A percentile compares a stretch with the other conserved stretches of the same genome.
These are phyloP conservation scores for Amborella trichopoda DNA, from an alignment of 164 flowering plant species.

Conservation along the genomic window DNA sequence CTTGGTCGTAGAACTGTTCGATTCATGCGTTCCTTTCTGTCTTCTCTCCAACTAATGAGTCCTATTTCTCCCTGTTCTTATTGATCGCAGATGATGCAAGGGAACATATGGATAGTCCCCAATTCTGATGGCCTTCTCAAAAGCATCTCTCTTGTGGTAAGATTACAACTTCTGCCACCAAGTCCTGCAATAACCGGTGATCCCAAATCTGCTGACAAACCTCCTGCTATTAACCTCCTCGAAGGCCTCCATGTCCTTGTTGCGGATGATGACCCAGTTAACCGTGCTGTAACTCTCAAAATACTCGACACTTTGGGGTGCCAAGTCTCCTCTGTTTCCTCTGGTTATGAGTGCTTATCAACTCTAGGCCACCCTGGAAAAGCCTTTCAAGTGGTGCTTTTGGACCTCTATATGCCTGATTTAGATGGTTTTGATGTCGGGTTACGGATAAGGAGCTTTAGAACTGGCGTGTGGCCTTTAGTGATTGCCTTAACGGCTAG, in stretches of 20 bases:
- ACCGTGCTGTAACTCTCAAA: slow-evolving; percentile 65
- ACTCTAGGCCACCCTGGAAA: slow-evolving; percentile 27
- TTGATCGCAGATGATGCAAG: slow-evolving; percentile 79
- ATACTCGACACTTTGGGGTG: slow-evolving; percentile 88
- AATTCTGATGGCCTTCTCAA: slow-evolving; percentile 44
- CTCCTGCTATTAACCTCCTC: slow-evolving; percentile 40
- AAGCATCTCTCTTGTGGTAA: slow-evolving; percentile 60
- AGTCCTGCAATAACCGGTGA: slow-evolving; percentile 19
- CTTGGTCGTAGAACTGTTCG: no score
- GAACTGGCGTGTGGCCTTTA: slow-evolving; percentile 59
- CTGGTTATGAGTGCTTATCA: slow-evolving; percentile 73
- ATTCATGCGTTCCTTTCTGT: no score
- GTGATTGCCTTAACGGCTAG: slow-evolving; percentile 59
- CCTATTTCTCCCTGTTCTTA: background rate
- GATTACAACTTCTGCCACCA: slow-evolving; percentile 47
- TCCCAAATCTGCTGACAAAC: slow-evolving; percentile 36
- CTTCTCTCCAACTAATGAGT: no score
- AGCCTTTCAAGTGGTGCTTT: slow-evolving; percentile 34
- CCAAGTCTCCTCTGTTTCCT: slow-evolving; percentile 53
- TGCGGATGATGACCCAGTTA: slow-evolving; percentile 58
- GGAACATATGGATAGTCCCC: slow-evolving; percentile 72
- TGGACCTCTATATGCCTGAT: slow-evolving; percentile 81
- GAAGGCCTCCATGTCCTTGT: slow-evolving; percentile 58
- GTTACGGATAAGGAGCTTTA: slow-evolving; percentile 45
- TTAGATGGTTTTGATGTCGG: slow-evolving; percentile 84